Evolutionary conservation across 768 basidiomycete genomes (phyloP), one percentile per base, ranked within the genome.

Genomic region (Polyporus arcularius): DNA sequence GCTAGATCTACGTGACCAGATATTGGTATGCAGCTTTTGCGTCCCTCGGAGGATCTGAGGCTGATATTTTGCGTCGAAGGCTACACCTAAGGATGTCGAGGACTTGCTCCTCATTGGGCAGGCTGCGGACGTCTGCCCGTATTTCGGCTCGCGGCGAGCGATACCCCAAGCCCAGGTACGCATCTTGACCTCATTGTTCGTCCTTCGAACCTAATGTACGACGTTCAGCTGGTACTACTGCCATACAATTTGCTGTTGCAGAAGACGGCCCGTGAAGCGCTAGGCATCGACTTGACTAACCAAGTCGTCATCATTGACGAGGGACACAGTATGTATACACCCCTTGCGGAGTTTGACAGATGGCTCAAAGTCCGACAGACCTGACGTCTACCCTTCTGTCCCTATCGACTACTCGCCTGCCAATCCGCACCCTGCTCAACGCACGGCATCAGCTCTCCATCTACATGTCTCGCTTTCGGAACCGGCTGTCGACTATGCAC

Each of bases 251-350:
- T 98, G 18, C 79, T 98, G 1, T 76, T 99, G 4, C 88, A 93
- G 63, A 88, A 85, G 62, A 81, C 82, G 1, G 92, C 95, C 2
- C 80, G 96, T 52, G 93, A 97, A 68, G 87, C 94, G 0, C 79
- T 98, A 0, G 90, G 90, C 2, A 95, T 99, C 59, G 84, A 92
- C 68, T 76, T 97, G 47, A 89, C 82, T 11, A 83, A 88, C 67
- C 94, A 97, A 67, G 79, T 98, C 16, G 84, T 99, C 32, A 81
- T 98, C 26, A 86, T 99, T 55, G 96, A 99, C 69, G 96, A 99
- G 77, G 96, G 96, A 0, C 96, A 99, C 73, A 98, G 94, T 95
- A 67, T 58, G 92, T 77, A 3, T 40, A 10, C 26, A 8, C 21
- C 26, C 42, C 4, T n/a, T 11, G 15, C 31, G 2, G 46, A 3